These are phyloP conservation scores for Xerocomellus dryophilus DNA, from an alignment of 768 basidiomycete genomes.

Conservation along the genomic window DNA sequence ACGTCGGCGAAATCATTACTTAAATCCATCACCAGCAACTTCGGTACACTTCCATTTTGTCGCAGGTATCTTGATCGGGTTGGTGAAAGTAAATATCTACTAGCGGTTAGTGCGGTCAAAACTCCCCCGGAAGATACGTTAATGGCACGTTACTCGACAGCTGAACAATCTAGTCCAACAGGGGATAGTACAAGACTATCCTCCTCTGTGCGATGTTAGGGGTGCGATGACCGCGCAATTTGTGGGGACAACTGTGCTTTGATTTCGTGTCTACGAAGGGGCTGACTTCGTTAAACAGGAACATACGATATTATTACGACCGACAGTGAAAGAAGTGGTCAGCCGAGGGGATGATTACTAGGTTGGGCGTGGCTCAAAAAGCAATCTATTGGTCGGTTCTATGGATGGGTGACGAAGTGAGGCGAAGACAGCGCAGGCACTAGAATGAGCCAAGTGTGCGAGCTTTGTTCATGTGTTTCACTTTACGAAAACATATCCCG, in stretches of 20 bases:
- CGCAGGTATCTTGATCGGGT: constrained; percentile 89
- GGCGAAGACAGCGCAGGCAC: background rate
- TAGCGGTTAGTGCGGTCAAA: constrained; percentile 58
- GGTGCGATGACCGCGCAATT: constrained; percentile 95
- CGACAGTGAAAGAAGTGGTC: constrained; percentile 81
- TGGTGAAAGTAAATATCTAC: constrained; percentile 90
- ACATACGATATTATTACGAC: constrained; percentile 81
- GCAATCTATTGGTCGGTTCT: background rate
- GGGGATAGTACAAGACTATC: constrained; percentile 89
- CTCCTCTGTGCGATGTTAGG: constrained; percentile 80
- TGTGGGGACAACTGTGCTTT: constrained; percentile 41
- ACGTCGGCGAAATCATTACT: constrained; percentile 83
- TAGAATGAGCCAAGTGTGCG: background rate
- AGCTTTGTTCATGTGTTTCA: background rate
- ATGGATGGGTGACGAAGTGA: constrained; percentile 2
- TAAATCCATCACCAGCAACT: constrained; percentile 85
- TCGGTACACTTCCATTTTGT: constrained; percentile 95
- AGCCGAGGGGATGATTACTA: constrained; percentile 83
- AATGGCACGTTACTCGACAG: constrained; percentile 37
- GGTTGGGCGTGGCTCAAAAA: constrained; percentile 14
- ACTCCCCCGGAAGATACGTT: background rate
- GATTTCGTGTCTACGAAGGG: background rate
- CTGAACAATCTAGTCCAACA: constrained; percentile 86
- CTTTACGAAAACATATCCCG: constrained; percentile 16
- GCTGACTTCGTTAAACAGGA: constrained; percentile 47